Base-by-base conservation (phyloP, 352 stramenopile species). In the Sclerospora graminicola region DNA sequence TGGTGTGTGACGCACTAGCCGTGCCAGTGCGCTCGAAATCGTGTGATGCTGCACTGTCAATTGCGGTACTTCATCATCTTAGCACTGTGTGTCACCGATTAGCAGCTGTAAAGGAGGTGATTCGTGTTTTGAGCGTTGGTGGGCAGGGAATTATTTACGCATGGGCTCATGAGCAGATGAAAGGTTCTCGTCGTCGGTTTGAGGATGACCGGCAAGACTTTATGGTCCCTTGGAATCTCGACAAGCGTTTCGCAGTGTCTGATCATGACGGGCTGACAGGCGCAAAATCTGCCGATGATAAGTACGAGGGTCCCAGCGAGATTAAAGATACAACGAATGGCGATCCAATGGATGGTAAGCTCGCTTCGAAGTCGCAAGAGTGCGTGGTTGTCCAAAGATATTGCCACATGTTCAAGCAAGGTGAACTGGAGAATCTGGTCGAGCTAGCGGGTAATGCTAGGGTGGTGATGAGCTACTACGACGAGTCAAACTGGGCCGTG, bases 351-450 rank as follows among this genome's bases (percentile, higher is more conserved):
- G 9, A 9, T 16, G 28, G 32, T 21, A 51, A 47, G 34, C 4
- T 35, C 9, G 28, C 13, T 21, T 20, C 27, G 9, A 59, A 53
- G 29, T 9, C 18, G 19, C 50, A 58, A 41, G 50, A 57, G 19
- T 59, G 52, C 1, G 49, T 85, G 13, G 65, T n/a, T n/a, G n/a
- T 92, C 46, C 78, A 90, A 48, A 56, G 81, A n/a, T 92, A 89
- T 54, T 92, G 81, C 41, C 81, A 92, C 74, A 88, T 92, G 73
- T 92, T 89, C 39, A 89, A 88, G 43, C 61, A 89, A 48, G 81
- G 81, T 14, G 81, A 92, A 49, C 54, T 92, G 4, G 73, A 89
- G 44, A 63, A 62, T 16, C 48, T 92, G 5, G 66, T 92, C 14
- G 46, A 42, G 18, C 49, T 80, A n/a, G 66, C 70, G 2, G 76